A percentile compares a stretch with the other conserved stretches of the same genome.
Conservation (phyloP, 129 eudicot species). For the Flaveria robusta region DNA sequence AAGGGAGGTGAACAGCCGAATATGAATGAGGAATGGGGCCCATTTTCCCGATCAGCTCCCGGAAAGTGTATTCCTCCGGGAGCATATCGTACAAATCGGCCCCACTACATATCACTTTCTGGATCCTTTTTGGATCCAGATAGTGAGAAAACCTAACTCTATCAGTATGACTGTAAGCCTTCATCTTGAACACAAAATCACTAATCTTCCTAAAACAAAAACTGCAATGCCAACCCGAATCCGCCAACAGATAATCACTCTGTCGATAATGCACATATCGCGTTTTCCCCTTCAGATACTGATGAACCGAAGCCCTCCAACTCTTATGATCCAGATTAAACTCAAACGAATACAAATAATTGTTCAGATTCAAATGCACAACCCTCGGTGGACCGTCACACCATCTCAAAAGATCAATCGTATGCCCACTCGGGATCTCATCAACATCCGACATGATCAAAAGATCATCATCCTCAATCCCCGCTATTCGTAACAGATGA, state of each 20-base stretch:
- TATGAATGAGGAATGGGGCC: conserved; percentile 73
- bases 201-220: conserved; percentile 66
- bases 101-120: conserved; percentile 61
- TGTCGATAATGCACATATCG: conserved; percentile 69
- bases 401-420: conserved; percentile 72
- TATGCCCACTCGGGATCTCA: conserved; percentile 73
- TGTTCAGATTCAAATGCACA: conserved; percentile 63
- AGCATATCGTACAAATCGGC: conserved; percentile 70
- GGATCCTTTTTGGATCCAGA: conserved; percentile 62
- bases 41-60: conserved; percentile 74
- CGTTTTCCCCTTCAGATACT: conserved; percentile 58
- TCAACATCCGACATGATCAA: conserved; percentile 83
- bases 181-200: conserved; percentile 82
- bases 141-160: conserved; percentile 65
- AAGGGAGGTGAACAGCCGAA: conserved; percentile 67
- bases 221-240: conserved; percentile 88
- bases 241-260: conserved; percentile 59
- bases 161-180: conserved; percentile 75
- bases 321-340: conserved; percentile 45
- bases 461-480: conserved; percentile 73
- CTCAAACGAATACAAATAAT: conserved; percentile 71
- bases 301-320: conserved; percentile 79
- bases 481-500: conserved; percentile 56
- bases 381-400: conserved; percentile 64
- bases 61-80: conserved; percentile 75